Base-by-base conservation (phyloP, 495 filamentous ascomycete genomes). In the Hypoxylon intermedium region DNA sequence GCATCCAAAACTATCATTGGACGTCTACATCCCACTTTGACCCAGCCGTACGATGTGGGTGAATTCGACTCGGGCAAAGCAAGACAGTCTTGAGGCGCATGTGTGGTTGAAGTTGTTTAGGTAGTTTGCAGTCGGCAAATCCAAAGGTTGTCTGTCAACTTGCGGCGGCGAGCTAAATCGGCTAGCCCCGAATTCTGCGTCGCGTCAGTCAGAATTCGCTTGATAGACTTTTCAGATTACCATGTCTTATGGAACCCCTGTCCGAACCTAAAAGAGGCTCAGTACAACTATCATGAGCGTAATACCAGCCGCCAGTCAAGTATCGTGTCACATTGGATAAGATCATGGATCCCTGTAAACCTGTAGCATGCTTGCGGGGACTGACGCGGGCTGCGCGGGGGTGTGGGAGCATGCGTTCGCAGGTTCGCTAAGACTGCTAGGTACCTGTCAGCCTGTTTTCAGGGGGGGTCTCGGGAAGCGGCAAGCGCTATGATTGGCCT, bases 391-490 rank as follows among this genome's bases (percentile, higher is more conserved):
- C 5, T 20, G 18, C 24, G 24, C 41, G 31, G 48, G 13, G 7
- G 23, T 40, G 30, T 20, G 53, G 46, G 45, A 18, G 12, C 13
- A 24, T 34, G 19, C 28, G 36, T n/a, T 28, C 41, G 42, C n/a
- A n/a, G n/a, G n/a, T n/a, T n/a, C 48, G 42, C 53, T 53, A 57
- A 34, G 48, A 37, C 56, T 9, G 33, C 19, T 45, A 48, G 47
- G 60, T 55, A 47, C 62, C 42, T 60, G 51, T 47, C 31, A 57
- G 40, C 26, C 19, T 60, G 26, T 34, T 48, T 45, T 40, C 45
- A 52, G 36, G 50, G 56, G n/a, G 46, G 40, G 52, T 49, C 54
- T 65, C 62, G 62, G 62, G 51, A 65, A 57, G 51, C 62, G 62
- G 62, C 56, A 65, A 65, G 51, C 41, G 13, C n/a, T 33, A 40